Evolutionary conservation across 2,329 filamentous ascomycete species (phyloP).

Genomic region (Ascochyta pisi): DNA sequence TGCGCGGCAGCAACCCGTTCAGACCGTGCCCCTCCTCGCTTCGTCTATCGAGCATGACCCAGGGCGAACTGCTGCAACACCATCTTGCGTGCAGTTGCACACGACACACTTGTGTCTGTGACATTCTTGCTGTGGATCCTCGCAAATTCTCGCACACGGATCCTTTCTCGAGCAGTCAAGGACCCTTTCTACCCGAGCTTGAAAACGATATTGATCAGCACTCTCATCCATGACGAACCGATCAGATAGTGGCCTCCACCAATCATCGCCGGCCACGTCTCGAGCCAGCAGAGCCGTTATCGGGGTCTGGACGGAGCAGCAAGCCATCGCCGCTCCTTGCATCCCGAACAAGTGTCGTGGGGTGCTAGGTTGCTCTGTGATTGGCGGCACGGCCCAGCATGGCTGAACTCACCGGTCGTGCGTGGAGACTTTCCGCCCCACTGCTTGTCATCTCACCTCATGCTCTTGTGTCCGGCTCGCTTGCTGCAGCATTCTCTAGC

Average conservation of each 20-base stretch:
- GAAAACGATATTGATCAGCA: conserved; percentile 20
- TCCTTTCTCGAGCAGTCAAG: not conserved
- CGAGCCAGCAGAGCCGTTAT: conserved; percentile 47
- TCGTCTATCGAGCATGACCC: conserved; percentile 28
- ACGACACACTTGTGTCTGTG: conserved; percentile 20
- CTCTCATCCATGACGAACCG: conserved; percentile 31
- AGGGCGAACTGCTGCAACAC: conserved; percentile 27
- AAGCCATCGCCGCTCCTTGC: conserved; percentile 48
- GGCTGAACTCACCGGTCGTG: conserved; percentile 37
- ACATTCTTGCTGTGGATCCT: conserved; percentile 4
- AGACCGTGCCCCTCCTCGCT: conserved; percentile 28
- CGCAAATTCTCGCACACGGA: not conserved
- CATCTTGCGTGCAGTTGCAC: conserved; percentile 32
- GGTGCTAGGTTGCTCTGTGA: conserved; percentile 24
- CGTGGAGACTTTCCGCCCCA: conserved; percentile 27
- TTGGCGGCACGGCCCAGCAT: conserved; percentile 27
- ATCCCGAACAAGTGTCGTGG: conserved; percentile 39
- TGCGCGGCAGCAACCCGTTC: conserved; percentile 24
- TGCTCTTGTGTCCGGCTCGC: conserved; percentile 28
- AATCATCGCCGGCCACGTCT: conserved; percentile 49
- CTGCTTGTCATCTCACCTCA: conserved; percentile 35
- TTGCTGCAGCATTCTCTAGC: conserved; percentile 45
- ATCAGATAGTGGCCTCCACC: conserved; percentile 38
- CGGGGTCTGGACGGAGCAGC: conserved; percentile 39
- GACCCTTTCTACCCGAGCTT: conserved; percentile 1